Conservation (phyloP, 2,329 filamentous ascomycete species). For the Monilinia polystroma region DNA sequence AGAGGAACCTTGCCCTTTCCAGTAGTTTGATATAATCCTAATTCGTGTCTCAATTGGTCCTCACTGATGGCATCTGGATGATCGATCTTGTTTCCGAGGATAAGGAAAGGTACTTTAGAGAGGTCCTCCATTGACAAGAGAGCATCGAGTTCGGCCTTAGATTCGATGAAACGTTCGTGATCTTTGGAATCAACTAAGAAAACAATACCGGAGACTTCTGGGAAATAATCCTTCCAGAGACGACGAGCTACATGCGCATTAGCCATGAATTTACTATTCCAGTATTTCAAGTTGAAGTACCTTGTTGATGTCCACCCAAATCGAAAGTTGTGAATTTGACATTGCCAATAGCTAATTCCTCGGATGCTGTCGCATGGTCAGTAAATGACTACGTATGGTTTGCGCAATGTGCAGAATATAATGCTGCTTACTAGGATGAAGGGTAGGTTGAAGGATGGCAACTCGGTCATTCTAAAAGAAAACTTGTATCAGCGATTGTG, state of each 20-base stretch:
- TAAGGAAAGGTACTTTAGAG: constrained; percentile 89
- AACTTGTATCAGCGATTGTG: constrained; percentile 28
- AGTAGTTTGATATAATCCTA: constrained; percentile 94
- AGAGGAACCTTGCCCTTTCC: constrained; percentile 92
- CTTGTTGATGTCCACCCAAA: constrained; percentile 89
- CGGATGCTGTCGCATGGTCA: constrained; percentile 60
- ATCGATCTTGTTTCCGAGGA: constrained; percentile 99
- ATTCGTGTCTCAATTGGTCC: constrained; percentile 87
- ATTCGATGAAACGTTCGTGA: constrained; percentile 88
- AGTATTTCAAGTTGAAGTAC: constrained; percentile 45
- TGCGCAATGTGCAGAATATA: not conserved
- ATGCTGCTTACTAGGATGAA: constrained; percentile 71
- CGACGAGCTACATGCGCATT: constrained; percentile 65
- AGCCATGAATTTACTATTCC: constrained; percentile 24
- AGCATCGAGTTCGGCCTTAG: constrained; percentile 94
- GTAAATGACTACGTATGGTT: constrained; percentile 30
- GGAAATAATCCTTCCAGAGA: constrained; percentile 96
- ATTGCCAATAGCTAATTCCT: constrained; percentile 90
- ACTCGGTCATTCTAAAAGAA: constrained; percentile 77
- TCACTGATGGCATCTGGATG: constrained; percentile 94
- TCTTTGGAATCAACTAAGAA: constrained; percentile 98
- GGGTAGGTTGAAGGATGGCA: constrained; percentile 83
- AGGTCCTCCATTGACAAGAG: constrained; percentile 97
- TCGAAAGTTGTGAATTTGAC: constrained; percentile 95
- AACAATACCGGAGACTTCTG: constrained; percentile 92